Base-by-base conservation (phyloP, 2,329 filamentous ascomycete genomes). In the Aureobasidium sp. region DNA sequence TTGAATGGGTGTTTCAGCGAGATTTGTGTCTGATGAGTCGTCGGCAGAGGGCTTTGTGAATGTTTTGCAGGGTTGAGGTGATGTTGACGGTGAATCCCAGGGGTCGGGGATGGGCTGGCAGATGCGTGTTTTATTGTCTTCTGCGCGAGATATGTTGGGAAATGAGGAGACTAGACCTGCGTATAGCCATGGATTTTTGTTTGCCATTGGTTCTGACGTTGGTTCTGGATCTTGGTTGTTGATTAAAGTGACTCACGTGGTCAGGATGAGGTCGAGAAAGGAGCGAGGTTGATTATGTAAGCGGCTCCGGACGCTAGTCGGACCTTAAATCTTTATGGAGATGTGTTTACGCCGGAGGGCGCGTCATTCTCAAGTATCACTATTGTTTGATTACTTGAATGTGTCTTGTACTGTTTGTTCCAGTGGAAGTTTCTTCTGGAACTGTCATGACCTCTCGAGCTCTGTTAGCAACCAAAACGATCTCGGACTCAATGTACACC, bases 161-260 rank as follows among this genome's bases (percentile, higher is more conserved):
- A 85, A 84, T 0, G 80, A 77, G 0, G 84, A 85, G 2, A 75
- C 70, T 6, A 76, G 75, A n/a, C 84, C 84, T 44, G 79, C 80
- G n/a, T 69, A 77, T 37, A 82, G 78, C 84, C 84, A 87, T 55
- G 72, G 63, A 20, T 61, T 61, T 13, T 44, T 61, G 44, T 50
- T 47, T 13, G 55, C 42, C 55, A 58, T 58, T 52, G 32, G 2
- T 39, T 15, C 6, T 52, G 48, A 15, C 29, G 8, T 52, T 5
- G 15, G 13, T 29, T 1, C 17, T 41, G 4, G 1, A 5, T n/a
- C 12, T 20, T 34, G 32, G 13, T 13, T 29, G n/a, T 39, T 12
- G 9, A 8, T n/a, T 17, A 15, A 26, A 23, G 51, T 55, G 36
- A 55, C 23, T 55, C 36, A 55, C n/a, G 48, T 51, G 37, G 48